Percentiles rank a stretch among this genome's conserved stretches.
These are phyloP conservation scores for Ogataea pilisensis DNA, from an alignment of 805 yeast genomes.

Conservation along the genomic window DNA sequence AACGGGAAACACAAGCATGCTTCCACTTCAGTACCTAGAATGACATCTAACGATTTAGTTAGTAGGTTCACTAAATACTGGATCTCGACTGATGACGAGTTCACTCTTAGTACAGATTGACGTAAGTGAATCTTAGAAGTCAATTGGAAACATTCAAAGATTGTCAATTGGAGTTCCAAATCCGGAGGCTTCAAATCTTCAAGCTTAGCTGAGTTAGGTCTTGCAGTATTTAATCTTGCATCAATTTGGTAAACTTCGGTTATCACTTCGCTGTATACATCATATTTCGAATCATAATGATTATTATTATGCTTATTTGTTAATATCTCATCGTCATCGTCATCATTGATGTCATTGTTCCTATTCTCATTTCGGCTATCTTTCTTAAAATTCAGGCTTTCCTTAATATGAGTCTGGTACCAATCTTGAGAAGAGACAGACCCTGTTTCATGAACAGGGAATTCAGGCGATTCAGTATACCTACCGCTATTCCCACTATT, in stretches of 20 bases:
- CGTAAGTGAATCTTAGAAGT: slow-evolving; percentile 64
- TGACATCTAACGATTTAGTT: slow-evolving; percentile 51
- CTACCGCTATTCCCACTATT: neutral
- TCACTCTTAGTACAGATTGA: slow-evolving; percentile 57
- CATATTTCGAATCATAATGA: slow-evolving; percentile 22
- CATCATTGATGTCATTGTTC: too few relatives aligned
- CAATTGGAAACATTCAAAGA: slow-evolving; percentile 68
- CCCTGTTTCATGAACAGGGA: slow-evolving; percentile 7
- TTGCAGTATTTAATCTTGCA: slow-evolving; percentile 41
- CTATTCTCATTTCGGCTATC: too few relatives aligned
- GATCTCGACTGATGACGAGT: slow-evolving; percentile 60
- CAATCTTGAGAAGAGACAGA: slow-evolving; percentile 17
- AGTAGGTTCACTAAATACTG: slow-evolving; percentile 55
- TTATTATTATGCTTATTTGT: neutral
- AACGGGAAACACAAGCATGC: slow-evolving; percentile 72
- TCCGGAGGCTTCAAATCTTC: slow-evolving; percentile 38
- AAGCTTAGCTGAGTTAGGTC: slow-evolving; percentile 50
- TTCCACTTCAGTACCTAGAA: slow-evolving; percentile 64
- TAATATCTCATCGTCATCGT: too few relatives aligned
- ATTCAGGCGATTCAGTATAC: slow-evolving; percentile 16
- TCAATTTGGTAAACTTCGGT: slow-evolving; percentile 40
- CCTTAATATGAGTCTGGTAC: slow-evolving; percentile 16
- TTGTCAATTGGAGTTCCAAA: slow-evolving; percentile 59
- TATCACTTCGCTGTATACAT: slow-evolving; percentile 35
- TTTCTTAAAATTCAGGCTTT: slow-evolving; percentile 12